Evolutionary conservation across 2,329 filamentous ascomycete genomes (phyloP), one percentile per base, ranked within the genome.

Genomic region (Pseudocercospora ulei): DNA sequence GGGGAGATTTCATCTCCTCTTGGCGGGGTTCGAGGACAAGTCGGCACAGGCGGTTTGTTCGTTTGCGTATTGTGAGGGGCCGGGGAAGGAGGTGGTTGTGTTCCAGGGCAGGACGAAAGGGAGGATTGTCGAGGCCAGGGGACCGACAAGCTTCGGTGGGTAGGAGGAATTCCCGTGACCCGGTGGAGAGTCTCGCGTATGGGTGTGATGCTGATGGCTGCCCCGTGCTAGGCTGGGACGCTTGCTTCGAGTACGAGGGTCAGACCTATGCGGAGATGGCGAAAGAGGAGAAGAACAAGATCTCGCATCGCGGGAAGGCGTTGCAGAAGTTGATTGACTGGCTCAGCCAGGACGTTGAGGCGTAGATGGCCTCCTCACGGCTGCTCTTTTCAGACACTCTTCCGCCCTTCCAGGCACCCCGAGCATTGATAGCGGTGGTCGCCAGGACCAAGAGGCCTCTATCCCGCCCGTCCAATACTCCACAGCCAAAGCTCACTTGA

Each of bases 231-330:
- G 87, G 88, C 29, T 98, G 90, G 90, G 90, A 98, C 62, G 77
- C 90, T 2, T 80, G 93, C 49, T 98, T 98, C 55, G 90, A 98
- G 65, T 88, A 92, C 52, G 73, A 92, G 49, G 87, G 87, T 26
- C 69, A 84, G 64, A 98, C 90, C 67, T 80, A 93, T 60, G 90
- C 90, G 17, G 90, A 98, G 67, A 98, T 98, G 90, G 81, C 85
- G 35, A 87, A 82, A 62, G 65, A 61, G 6, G 75, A 78, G 59
- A 92, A 92, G 76, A 98, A 96, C 67, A 76, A 78, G 57, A 84
- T 98, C 56, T 95, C 87, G 16, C 90, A 98, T 65, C 81, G 90
- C 27, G 80, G 75, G 49, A 83, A 80, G 56, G 90, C 90, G n/a
- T 67, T 98, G 37, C 72, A 77, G 49, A 93, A 94, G 65, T 70